A percentile compares a stretch with the other conserved stretches of the same genome.
These are phyloP conservation scores for Patellifolia procumbens DNA, from an alignment of 179 eudicot genomes.

Conservation along the genomic window DNA sequence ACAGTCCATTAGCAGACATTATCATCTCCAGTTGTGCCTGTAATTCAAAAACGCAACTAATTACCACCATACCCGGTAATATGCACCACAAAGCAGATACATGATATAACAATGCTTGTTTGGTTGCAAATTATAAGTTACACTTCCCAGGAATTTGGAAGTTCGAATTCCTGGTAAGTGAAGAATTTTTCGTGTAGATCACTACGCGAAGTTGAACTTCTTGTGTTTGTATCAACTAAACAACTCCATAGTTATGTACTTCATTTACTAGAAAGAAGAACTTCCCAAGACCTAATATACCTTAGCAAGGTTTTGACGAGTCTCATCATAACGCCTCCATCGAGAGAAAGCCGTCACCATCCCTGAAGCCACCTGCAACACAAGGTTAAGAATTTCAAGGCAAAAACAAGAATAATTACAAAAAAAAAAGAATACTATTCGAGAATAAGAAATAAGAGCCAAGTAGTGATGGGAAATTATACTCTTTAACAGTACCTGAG, in stretches of 20 bases:
- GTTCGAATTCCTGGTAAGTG: too few species aligned
- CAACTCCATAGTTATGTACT: too few species aligned
- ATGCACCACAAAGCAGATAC: too few species aligned
- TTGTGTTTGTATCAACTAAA: too few species aligned
- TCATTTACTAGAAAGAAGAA: too few species aligned
- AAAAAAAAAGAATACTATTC: not conserved
- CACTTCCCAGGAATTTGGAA: not conserved
- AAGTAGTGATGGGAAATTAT: too few species aligned
- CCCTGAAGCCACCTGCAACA: constrained; percentile 78
- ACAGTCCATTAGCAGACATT: too few species aligned
- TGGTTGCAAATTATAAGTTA: too few species aligned
- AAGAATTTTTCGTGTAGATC: too few species aligned
- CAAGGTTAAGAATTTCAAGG: not conserved
- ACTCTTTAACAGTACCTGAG: too few species aligned
- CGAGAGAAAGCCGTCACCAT: constrained; percentile 95
- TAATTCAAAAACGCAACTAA: not conserved
- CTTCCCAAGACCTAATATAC: constrained; percentile 43
- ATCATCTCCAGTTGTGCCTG: constrained; percentile 97
- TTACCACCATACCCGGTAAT: not conserved
- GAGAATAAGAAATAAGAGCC: not conserved
- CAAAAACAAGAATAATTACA: not conserved
- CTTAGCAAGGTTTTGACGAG: too few species aligned
- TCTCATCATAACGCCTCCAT: constrained; percentile 95
- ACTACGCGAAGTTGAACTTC: too few species aligned
- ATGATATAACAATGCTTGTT: not conserved